Conservation (phyloP, 208 protist genomes). For the Herpetomonas samuelpessoai region DNA sequence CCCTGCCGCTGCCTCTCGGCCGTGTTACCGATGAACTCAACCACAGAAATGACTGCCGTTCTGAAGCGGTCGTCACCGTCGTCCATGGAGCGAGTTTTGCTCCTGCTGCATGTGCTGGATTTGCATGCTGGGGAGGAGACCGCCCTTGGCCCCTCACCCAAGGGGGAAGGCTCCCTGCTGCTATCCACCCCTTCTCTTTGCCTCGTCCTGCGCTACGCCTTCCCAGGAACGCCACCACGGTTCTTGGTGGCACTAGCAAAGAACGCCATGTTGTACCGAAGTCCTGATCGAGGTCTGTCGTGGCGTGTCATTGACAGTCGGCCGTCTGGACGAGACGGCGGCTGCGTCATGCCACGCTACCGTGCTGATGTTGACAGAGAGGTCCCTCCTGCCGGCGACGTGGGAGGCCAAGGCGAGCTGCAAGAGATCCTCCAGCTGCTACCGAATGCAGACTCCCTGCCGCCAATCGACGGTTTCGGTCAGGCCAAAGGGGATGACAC, state of each 20-base stretch:
- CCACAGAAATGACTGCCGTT: slow-evolving; percentile 26
- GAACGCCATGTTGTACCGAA: slow-evolving; percentile 53
- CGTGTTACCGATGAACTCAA: slow-evolving; percentile 15
- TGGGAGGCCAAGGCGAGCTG: too few species aligned
- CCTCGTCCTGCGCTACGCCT: slow-evolving; percentile 25
- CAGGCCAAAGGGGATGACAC: slow-evolving; percentile 8
- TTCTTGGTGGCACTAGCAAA: slow-evolving; percentile 65
- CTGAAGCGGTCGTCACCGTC: slow-evolving; percentile 32
- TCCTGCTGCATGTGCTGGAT: slow-evolving; percentile 24
- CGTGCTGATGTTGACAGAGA: too few species aligned
- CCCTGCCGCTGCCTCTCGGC: too few species aligned
- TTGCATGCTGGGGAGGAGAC: neutral
- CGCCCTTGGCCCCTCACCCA: too few species aligned
- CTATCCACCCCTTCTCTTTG: slow-evolving; percentile 26
- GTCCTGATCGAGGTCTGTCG: slow-evolving; percentile 53
- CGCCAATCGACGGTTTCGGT: too few species aligned
- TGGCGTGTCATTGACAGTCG: slow-evolving; percentile 39
- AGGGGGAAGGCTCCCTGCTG: neutral
- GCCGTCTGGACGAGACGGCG: too few species aligned
- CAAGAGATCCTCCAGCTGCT: neutral
- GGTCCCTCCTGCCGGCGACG: too few species aligned
- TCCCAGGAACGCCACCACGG: slow-evolving; percentile 26
- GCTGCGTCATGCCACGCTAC: too few species aligned
- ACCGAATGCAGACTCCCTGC: neutral
- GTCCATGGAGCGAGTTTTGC: slow-evolving; percentile 22